Evolutionary conservation across 805 yeast genomes (phyloP).

Genomic region (Clavispora santaluciae): DNA sequence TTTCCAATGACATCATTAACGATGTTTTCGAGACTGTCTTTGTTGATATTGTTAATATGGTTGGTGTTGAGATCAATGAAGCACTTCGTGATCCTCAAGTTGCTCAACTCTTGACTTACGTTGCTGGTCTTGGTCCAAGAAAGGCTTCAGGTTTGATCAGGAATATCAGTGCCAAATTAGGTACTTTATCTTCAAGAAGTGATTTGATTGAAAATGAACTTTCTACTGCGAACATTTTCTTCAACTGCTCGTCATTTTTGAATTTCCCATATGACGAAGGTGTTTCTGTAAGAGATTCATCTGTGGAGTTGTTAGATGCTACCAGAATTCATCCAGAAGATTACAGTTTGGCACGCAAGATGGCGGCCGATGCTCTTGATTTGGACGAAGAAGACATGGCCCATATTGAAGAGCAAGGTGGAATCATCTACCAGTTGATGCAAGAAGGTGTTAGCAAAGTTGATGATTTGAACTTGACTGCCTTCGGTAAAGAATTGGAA

Average conservation of each 20-base stretch:
- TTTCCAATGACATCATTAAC: slow-evolving; percentile 57
- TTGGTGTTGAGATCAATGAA: slow-evolving; percentile 90
- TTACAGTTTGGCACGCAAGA: slow-evolving; percentile 89
- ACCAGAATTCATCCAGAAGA: slow-evolving; percentile 98
- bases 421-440: slow-evolving; percentile 69
- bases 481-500: slow-evolving; percentile 87
- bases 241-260: slow-evolving; percentile 89
- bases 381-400: slow-evolving; percentile 90
- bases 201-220: slow-evolving; percentile 80
- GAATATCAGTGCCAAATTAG: slow-evolving; percentile 60
- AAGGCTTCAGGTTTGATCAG: slow-evolving; percentile 84
- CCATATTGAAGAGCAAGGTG: slow-evolving; percentile 75
- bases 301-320: slow-evolving; percentile 80
- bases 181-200: slow-evolving; percentile 61
- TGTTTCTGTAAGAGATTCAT: slow-evolving; percentile 49
- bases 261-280: slow-evolving; percentile 68
- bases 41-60: slow-evolving; percentile 86
- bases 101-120: slow-evolving; percentile 67
- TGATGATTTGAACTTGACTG: slow-evolving; percentile 83
- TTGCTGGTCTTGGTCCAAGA: slow-evolving; percentile 93
- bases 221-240: slow-evolving; percentile 73
- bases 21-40: slow-evolving; percentile 74
- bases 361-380: slow-evolving; percentile 97
- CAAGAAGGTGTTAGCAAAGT: slow-evolving; percentile 69
- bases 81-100: slow-evolving; percentile 74